Conservation (phyloP, 305 asterid species). For the Rubia occidens region DNA sequence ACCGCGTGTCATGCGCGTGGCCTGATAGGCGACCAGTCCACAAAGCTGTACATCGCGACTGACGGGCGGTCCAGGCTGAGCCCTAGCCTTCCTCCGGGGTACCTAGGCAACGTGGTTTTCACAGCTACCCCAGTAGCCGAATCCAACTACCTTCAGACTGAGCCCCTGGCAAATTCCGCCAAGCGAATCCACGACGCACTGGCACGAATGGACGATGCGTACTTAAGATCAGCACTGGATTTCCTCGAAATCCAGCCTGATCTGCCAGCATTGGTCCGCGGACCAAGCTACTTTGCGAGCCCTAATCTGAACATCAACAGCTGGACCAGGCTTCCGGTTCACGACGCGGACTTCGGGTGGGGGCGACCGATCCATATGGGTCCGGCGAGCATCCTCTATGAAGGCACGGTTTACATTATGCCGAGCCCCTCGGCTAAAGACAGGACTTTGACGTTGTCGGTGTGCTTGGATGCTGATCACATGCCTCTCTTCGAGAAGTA, state of each 20-base stretch:
- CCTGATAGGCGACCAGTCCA: constrained; percentile 23
- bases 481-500: constrained; percentile 28
- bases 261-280: constrained; percentile 24
- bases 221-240: constrained; percentile 34
- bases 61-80: constrained; percentile 32
- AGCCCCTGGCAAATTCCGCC: constrained; percentile 14
- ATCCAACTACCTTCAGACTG: constrained; percentile 20
- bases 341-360: constrained; percentile 37
- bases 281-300: constrained; percentile 25
- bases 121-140: constrained; percentile 25
- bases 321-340: constrained; percentile 31
- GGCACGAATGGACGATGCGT: constrained; percentile 23
- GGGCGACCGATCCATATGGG: constrained; percentile 35
- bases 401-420: constrained; percentile 27
- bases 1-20: constrained; percentile 59
- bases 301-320: constrained; percentile 35
- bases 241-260: constrained; percentile 29
- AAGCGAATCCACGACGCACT: constrained; percentile 24
- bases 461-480: constrained; percentile 32
- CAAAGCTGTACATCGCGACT: constrained; percentile 28
- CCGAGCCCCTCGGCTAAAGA: constrained; percentile 26
- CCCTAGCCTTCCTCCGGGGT: constrained; percentile 32
- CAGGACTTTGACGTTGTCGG: constrained; percentile 27
- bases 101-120: constrained; percentile 36
- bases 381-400: constrained; percentile 29